Evolutionary conservation across 768 basidiomycete genomes (phyloP).

Genomic region (Mycena sanguinolenta): DNA sequence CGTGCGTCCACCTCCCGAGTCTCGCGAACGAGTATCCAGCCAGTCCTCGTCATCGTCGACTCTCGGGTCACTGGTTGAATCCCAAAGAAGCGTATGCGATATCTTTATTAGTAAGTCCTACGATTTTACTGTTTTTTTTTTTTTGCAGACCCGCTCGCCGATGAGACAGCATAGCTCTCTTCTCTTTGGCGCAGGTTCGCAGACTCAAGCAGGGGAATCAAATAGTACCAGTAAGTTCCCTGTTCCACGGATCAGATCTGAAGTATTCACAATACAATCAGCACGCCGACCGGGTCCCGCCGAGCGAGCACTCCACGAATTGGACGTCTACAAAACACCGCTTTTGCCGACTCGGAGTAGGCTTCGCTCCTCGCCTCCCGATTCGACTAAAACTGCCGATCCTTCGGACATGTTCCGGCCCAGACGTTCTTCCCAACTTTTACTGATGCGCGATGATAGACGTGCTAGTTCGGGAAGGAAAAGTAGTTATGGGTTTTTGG

Average conservation of each 20-base stretch:
- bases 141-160: constrained; percentile 61
- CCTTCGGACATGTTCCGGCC: constrained; percentile 77
- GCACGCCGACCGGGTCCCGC: constrained; percentile 62
- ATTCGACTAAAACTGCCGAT: constrained; percentile 52
- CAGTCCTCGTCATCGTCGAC: constrained; percentile 58
- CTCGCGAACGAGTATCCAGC: constrained; percentile 43
- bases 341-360: constrained; percentile 75
- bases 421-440: constrained; percentile 55
- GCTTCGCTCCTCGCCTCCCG: constrained; percentile 50
- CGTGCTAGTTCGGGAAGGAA: constrained; percentile 59
- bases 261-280: constrained; percentile 29
- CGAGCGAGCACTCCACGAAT: constrained; percentile 76
- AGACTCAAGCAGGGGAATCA: constrained; percentile 47
- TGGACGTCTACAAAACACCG: constrained; percentile 86
- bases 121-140: constrained; percentile 7
- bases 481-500: constrained; percentile 35
- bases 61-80: constrained; percentile 70
- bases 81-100: constrained; percentile 65
- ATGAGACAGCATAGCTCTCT: constrained; percentile 67
- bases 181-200: constrained; percentile 57
- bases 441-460: constrained; percentile 75
- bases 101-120: neutral
- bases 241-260: constrained; percentile 7
- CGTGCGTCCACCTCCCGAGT: constrained; percentile 68
- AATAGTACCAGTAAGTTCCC: constrained; percentile 48